Evolutionary conservation across 768 basidiomycete species (phyloP).

Genomic region (Mycena polygramma): DNA sequence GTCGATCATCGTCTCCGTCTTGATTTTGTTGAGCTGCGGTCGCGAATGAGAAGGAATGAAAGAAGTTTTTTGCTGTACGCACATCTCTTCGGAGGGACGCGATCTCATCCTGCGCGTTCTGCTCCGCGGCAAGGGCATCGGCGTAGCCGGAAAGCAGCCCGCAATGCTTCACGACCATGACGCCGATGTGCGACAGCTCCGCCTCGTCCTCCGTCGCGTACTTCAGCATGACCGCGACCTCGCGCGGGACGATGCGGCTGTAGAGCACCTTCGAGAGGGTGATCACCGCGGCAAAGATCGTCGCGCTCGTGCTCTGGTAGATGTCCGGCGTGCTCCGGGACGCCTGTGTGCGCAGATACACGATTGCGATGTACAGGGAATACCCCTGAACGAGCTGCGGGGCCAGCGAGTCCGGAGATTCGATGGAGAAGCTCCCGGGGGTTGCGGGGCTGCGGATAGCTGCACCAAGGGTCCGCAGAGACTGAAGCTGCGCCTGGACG

Average conservation of each 20-base stretch:
- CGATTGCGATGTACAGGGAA: conserved; percentile 31
- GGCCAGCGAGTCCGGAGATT: conserved; percentile 18
- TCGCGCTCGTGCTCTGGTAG: conserved; percentile 30
- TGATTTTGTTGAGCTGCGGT: conserved; percentile 21
- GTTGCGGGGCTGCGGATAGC: conserved; percentile 20
- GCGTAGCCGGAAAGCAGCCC: conserved; percentile 8
- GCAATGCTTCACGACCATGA: conserved; percentile 23
- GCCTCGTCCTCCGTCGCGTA: conserved; percentile 32
- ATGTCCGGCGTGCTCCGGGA: conserved; percentile 26
- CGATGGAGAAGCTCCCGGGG: conserved; percentile 20
- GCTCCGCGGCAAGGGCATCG: conserved; percentile 7
- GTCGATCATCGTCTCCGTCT: conserved; percentile 15
- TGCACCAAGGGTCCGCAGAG: conserved; percentile 6
- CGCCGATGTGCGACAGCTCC: conserved; percentile 21
- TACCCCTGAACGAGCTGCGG: conserved; percentile 32
- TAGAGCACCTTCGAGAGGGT: conserved; percentile 30
- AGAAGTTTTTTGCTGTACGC: not conserved
- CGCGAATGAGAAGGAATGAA: not conserved
- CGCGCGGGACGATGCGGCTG: conserved; percentile 27
- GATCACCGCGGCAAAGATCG: conserved; percentile 29
- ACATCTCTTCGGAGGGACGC: conserved; percentile 18
- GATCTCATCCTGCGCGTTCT: conserved; percentile 8
- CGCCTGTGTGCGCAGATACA: conserved; percentile 30
- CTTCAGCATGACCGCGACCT: conserved; percentile 23
- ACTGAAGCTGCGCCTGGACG: conserved; percentile 19